Percentiles rank a stretch among this genome's conserved stretches.
phyloP scores from a whole-genome alignment of 345 rosid genomes.

The Psidium guajava region DNA sequence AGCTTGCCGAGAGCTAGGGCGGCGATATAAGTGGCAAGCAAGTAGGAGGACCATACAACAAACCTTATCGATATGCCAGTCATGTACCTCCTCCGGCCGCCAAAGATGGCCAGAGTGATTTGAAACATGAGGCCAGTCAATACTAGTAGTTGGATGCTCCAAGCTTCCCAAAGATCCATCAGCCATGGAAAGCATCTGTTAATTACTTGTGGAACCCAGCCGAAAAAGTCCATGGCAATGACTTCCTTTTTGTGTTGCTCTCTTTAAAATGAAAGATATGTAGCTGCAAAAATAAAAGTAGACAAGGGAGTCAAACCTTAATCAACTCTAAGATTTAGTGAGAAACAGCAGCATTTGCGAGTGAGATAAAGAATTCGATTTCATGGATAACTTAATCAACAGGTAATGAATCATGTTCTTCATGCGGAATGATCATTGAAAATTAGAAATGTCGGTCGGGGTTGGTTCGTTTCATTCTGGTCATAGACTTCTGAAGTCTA shows the following conservation, averaged over 20 bases:
- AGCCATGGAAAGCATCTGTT: background rate
- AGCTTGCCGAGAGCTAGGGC: conserved; percentile 14
- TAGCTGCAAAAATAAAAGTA: background rate
- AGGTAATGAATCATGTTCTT: background rate
- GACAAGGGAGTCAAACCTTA: background rate
- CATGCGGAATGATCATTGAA: background rate
- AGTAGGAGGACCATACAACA: conserved; percentile 10
- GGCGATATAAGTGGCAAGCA: conserved; percentile 6
- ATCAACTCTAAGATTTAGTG: background rate
- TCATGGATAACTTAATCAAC: background rate
- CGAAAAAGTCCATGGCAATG: background rate
- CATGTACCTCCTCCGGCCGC: background rate
- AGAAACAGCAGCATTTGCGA: background rate
- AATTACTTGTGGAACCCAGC: background rate
- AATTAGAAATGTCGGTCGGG: background rate
- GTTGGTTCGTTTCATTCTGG: background rate
- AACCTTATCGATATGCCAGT: background rate
- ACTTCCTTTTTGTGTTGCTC: background rate
- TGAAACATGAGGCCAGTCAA: conserved; percentile 5
- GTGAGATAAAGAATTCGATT: background rate
- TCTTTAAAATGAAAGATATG: background rate
- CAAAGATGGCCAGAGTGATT: conserved; percentile 1
- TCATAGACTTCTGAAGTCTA: background rate
- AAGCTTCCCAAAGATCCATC: conserved; percentile 8
- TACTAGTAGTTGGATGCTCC: conserved; percentile 7